Percentiles rank a stretch among this genome's conserved stretches.
phyloP scores from a whole-genome alignment of 176 grass and related monocot species.

The Poa pratensis region DNA sequence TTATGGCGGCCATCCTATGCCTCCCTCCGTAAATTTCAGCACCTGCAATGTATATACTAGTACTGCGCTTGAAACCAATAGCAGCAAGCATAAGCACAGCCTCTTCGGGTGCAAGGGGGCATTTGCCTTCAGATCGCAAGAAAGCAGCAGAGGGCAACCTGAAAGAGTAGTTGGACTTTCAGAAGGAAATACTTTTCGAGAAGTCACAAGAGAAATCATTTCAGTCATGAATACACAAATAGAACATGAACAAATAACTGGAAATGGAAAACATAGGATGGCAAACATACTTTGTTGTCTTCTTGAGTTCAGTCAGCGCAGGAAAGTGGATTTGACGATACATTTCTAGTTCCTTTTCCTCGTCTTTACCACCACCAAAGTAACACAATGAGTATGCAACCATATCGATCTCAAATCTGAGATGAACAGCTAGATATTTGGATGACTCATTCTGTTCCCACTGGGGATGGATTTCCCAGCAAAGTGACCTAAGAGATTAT shows the following conservation, averaged over 20 bases:
- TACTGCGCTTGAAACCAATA: slow-evolving; percentile 89
- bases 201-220: not conserved
- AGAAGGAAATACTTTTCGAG: not conserved
- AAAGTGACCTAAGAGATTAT: slow-evolving; percentile 84
- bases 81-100: slow-evolving; percentile 96
- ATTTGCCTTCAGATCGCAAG: slow-evolving; percentile 89
- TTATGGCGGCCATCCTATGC: slow-evolving; percentile 90
- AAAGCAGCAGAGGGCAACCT: slow-evolving; percentile 86
- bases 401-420: slow-evolving; percentile 99
- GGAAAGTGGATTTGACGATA: slow-evolving; percentile 92
- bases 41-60: slow-evolving; percentile 87
- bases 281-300: slow-evolving; percentile 77
- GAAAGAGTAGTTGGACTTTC: slow-evolving; percentile 35
- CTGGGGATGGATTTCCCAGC: slow-evolving; percentile 41
- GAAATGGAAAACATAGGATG: slow-evolving; percentile 14
- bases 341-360: slow-evolving; percentile 85
- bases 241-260: not conserved
- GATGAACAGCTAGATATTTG: slow-evolving; percentile 91
- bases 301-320: slow-evolving; percentile 77
- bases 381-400: slow-evolving; percentile 97
- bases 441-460: slow-evolving; percentile 47
- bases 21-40: slow-evolving; percentile 94
- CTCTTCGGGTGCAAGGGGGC: slow-evolving; percentile 95
- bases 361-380: slow-evolving; percentile 97
- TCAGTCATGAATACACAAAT: slow-evolving; percentile 1